Evolutionary conservation across 1,284 basidiomycete species (phyloP).

Genomic region (Rhodotorula sp.): DNA sequence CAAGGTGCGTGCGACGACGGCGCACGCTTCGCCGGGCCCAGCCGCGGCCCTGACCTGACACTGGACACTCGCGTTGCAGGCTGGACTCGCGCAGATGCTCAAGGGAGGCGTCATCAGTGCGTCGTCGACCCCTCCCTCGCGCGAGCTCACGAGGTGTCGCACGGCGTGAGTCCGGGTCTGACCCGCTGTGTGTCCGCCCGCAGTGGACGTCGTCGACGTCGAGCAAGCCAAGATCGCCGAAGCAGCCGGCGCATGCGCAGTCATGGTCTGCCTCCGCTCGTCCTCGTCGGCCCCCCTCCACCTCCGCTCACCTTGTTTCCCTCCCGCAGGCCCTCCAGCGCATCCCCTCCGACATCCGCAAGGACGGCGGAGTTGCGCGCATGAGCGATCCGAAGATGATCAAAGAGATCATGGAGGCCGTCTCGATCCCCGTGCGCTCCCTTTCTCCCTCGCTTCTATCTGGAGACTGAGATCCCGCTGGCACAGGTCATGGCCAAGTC

Average conservation of each 20-base stretch:
- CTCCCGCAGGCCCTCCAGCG: constrained; percentile 60
- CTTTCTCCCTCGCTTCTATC: not conserved
- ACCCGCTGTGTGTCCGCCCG: not conserved
- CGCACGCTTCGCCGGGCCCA: not conserved
- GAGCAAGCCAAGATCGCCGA: constrained; percentile 94
- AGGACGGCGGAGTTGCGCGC: constrained; percentile 83
- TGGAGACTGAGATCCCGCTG: constrained; percentile 1
- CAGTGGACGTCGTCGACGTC: constrained; percentile 60
- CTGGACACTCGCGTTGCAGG: constrained; percentile 6
- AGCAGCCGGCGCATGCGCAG: constrained; percentile 94
- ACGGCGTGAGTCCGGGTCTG: constrained; percentile 59
- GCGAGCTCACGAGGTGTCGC: too few species aligned
- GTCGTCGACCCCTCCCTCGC: not conserved
- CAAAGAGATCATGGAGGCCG: constrained; percentile 82
- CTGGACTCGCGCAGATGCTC: constrained; percentile 79
- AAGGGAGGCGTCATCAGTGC: constrained; percentile 79
- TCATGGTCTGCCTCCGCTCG: constrained; percentile 62
- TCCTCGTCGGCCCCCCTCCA: not conserved
- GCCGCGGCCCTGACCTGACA: not conserved
- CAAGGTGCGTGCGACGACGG: constrained; percentile 26
- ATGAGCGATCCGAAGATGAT: constrained; percentile 77
- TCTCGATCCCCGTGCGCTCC: constrained; percentile 68
- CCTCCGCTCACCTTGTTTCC: not conserved
- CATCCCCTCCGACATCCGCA: constrained; percentile 92
- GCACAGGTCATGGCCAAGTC: constrained; percentile 80